Conservation (phyloP, 495 filamentous ascomycete genomes). For the Bacidia gigantensis region DNA sequence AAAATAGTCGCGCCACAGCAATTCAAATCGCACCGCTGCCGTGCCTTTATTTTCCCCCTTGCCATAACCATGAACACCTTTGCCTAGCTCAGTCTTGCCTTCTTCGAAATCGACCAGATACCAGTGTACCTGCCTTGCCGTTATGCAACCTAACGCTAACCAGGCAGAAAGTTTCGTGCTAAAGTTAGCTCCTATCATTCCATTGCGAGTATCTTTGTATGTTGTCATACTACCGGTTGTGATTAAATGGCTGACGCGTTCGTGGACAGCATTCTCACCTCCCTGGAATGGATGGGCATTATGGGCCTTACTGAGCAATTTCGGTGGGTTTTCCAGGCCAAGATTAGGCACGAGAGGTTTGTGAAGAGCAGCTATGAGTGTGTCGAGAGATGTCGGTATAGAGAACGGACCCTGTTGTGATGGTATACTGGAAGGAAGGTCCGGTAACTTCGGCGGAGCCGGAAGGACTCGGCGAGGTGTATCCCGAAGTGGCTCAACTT, state of each 20-base stretch:
- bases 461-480: conserved; percentile 39
- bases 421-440: conserved; percentile 40
- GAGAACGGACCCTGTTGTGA: conserved; percentile 42
- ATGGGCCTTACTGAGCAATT: conserved; percentile 30
- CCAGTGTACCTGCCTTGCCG: conserved; percentile 51
- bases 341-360: conserved; percentile 34
- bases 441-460: conserved; percentile 34
- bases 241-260: conserved; percentile 44
- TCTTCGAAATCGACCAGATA: conserved; percentile 49
- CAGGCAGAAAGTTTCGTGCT: conserved; percentile 58
- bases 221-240: conserved; percentile 37
- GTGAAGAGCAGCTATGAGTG: conserved; percentile 36
- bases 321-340: conserved; percentile 27
- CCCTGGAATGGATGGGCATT: conserved; percentile 53
- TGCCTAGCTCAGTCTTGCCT: conserved; percentile 18
- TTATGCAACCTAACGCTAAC: conserved; percentile 53
- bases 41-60: conserved; percentile 58
- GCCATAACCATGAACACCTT: conserved; percentile 35
- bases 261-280: conserved; percentile 42
- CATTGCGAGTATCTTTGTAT: conserved; percentile 58
- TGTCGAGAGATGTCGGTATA: conserved; percentile 39
- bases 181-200: conserved; percentile 50
- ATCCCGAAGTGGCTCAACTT: conserved; percentile 47
- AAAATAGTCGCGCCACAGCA: conserved; percentile 69
- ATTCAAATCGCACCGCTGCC: conserved; percentile 49